Percentiles rank a stretch among this genome's conserved stretches.
Conservation (phyloP, 306 rosid species). For the Alnus rubra region DNA sequence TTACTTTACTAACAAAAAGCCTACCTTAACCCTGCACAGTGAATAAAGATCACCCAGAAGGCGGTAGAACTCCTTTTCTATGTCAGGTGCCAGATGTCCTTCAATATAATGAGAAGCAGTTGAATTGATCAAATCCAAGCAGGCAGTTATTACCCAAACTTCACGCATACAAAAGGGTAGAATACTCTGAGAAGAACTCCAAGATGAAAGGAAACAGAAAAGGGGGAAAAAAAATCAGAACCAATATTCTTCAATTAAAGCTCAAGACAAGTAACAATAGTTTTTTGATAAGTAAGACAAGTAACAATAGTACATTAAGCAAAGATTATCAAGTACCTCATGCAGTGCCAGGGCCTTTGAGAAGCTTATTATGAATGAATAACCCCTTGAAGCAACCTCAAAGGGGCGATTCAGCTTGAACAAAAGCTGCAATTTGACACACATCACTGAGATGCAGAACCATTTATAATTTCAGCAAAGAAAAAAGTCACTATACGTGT, state of each 20-base stretch:
- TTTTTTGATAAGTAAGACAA: neutral
- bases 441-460: slow-evolving; percentile 16
- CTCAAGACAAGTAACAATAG: slow-evolving; percentile 15
- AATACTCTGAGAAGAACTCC: slow-evolving; percentile 65
- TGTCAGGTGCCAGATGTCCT: slow-evolving; percentile 63
- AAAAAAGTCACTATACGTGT: neutral
- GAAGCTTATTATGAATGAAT: slow-evolving; percentile 87
- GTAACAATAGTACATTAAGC: slow-evolving; percentile 19
- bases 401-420: slow-evolving; percentile 86
- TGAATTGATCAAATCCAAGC: slow-evolving; percentile 72
- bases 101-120: slow-evolving; percentile 69
- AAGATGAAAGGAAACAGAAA: slow-evolving; percentile 12
- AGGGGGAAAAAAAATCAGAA: slow-evolving; percentile 9
- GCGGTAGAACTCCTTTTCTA: slow-evolving; percentile 88
- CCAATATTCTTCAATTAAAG: slow-evolving; percentile 28
- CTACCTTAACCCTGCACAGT: slow-evolving; percentile 89
- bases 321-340: slow-evolving; percentile 63
- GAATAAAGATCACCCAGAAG: slow-evolving; percentile 93
- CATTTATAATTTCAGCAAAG: slow-evolving; percentile 1
- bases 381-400: slow-evolving; percentile 95
- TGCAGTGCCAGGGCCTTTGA: slow-evolving; percentile 76
- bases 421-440: slow-evolving; percentile 65
- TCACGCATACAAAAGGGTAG: slow-evolving; percentile 96
- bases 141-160: slow-evolving; percentile 92
- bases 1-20: slow-evolving; percentile 21